phyloP scores from a whole-genome alignment of 2,329 filamentous ascomycete species.

The Fusarium sp. region DNA sequence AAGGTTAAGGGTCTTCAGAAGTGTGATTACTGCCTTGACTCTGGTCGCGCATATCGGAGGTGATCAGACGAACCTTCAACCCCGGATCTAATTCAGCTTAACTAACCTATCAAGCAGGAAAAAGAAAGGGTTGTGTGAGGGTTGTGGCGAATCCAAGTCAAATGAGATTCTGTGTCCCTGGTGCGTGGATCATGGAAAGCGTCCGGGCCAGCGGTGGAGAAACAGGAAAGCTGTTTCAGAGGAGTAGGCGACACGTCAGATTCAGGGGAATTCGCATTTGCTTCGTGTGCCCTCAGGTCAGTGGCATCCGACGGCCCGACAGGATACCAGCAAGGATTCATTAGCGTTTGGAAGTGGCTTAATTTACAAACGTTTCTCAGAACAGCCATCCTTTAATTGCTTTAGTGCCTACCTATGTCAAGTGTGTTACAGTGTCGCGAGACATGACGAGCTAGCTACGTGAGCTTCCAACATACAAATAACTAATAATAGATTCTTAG shows the following conservation, averaged over 20 bases:
- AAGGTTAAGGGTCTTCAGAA: no score
- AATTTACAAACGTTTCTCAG: not conserved
- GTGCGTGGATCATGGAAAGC: no score
- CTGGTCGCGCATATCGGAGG: no score
- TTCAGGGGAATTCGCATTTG: not conserved
- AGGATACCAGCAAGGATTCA: not conserved
- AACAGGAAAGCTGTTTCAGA: not conserved
- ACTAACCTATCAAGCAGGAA: not conserved
- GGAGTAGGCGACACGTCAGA: fast-evolving
- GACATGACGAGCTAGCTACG: no score
- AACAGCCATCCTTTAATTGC: no score
- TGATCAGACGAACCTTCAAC: not conserved
- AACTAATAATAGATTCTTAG: not conserved
- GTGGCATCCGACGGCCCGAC: not conserved
- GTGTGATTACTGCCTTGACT: no score
- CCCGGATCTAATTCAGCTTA: not conserved
- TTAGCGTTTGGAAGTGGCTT: not conserved
- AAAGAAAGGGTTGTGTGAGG: not conserved
- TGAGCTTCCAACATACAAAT: not conserved
- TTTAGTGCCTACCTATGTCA: no score
- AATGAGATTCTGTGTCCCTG: no score
- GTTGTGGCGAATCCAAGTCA: no score
- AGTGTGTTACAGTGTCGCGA: no score
- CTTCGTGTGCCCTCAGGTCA: not conserved
- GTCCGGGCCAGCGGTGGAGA: no score